Evolutionary conservation across 2,329 filamentous ascomycete species (phyloP), one percentile per base, ranked within the genome.

Genomic region (Coleophoma eucalyptorum): DNA sequence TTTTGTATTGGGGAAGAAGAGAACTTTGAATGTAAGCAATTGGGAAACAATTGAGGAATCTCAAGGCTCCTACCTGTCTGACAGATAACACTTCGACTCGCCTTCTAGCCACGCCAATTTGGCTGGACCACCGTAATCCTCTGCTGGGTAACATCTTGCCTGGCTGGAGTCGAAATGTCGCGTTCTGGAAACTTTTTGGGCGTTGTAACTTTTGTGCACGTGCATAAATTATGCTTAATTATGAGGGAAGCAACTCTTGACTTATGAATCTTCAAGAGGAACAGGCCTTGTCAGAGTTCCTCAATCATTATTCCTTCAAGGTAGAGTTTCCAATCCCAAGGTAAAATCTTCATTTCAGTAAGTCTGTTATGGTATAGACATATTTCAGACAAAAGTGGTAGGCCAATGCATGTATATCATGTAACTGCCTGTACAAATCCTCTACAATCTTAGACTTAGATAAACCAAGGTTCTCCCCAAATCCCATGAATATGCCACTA

Each of bases 111-210:
- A 61, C 53, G 13, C 68, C 70, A 56, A 72, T 68, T 48, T 72
- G 70, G 62, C 67, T 66, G 52, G 73, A 70, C 67, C 71, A 74
- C 55, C 73, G 69, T 50, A 81, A 61, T 58, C 77, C 75, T 73
- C 74, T 74, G 58, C 76, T 76, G 63, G 76, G 75, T 64, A 83
- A 69, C 80, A 84, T 84, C 59, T 62, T 63, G 53, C 19, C 46
- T 56, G 51, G 49, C 51, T 56, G 49, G 42, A 50, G 48, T 44
- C 50, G 33, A 41, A 43, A 46, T 45, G 46, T 38, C 47, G 35
- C 48, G 32, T 41, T 48, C 58, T 55, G 52, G 55, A 58, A 64
- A 65, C 65, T 62, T 61, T 65, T 64, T 61, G 52, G 55, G 41
- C n/a, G 26, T 37, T 45, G 41, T 47, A 34, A 41, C 37, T 44